Percentiles rank a stretch among this genome's conserved stretches.
These are phyloP conservation scores for Leishmania major DNA, from an alignment of 208 protist species.

Conservation along the genomic window DNA sequence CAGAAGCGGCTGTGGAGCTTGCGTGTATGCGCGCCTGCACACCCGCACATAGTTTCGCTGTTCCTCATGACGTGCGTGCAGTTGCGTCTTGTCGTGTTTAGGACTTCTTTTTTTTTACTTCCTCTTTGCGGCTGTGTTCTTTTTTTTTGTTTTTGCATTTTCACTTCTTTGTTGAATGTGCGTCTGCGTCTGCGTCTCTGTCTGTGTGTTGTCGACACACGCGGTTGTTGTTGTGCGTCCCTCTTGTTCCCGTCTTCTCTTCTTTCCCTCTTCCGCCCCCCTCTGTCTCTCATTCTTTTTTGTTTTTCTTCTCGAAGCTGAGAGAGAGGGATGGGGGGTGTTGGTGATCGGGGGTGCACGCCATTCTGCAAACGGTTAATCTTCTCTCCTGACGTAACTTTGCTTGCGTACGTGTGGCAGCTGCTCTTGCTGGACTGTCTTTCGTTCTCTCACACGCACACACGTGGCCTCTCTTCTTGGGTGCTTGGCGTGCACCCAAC, in stretches of 20 bases:
- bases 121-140: neutral
- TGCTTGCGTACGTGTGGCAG: neutral
- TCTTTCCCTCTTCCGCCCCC: neutral
- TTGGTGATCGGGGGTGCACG: no score
- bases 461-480: neutral
- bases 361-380: neutral
- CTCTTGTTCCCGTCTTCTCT: neutral
- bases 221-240: neutral
- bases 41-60: neutral
- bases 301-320: neutral
- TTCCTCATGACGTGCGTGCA: neutral
- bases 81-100: neutral
- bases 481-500: neutral
- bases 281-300: neutral
- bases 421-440: neutral
- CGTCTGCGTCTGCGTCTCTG: neutral
- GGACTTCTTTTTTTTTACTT: neutral
- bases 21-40: neutral
- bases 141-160: neutral
- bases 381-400: neutral
- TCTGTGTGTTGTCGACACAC: constrained; percentile 5
- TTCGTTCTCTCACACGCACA: neutral
- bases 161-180: neutral
- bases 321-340: neutral
- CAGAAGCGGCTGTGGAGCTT: neutral